Base-by-base conservation (phyloP, 1,284 basidiomycete genomes). In the Coniferiporia weirii region DNA sequence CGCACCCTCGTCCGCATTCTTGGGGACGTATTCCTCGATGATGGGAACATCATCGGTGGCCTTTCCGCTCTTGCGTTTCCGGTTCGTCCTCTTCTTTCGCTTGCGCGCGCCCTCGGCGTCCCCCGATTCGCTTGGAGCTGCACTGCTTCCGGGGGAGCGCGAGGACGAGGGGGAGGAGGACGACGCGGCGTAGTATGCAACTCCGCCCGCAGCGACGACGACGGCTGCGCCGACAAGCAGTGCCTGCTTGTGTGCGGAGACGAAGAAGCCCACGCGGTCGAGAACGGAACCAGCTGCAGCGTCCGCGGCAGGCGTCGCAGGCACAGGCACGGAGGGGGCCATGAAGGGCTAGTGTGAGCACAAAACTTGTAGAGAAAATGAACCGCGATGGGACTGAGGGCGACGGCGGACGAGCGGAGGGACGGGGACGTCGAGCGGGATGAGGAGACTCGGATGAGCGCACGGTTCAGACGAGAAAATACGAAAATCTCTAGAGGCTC, bases 121-220 rank as follows among this genome's bases (percentile, higher is more conserved):
- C 45, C 68, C 69, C 32, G 67, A 59, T 51, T 59, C 63, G 64
- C 43, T 61, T 17, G 65, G 40, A n/a, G 60, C 52, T 1, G 22
- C 20, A 36, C 68, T 17, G 61, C 64, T 61, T 7, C 40, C 40
- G n/a, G 12, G 12, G 2, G 64, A 72, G 65, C 68, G 68, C 40
- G 83, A 81, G 52, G 82, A 79, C 13, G 85, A 81, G 32, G n/a
- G n/a, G n/a, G 83, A 48, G 5, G 27, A 27, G 5, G 27, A 27
- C 27, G 27, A 27, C 27, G 27, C 27, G 22, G 62, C 81, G 69
- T 89, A 91, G 73, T 93, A 93, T 27, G 84, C 87, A 51, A 83
- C 87, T 52, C 88, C 91, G 54, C 87, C 89, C 44, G 84, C 85
- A 50, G 86, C 91, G 63, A 89, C 75, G 52, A 84, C 84, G 40